Base-by-base conservation (phyloP, 257 asterid species). In the Nicotiana tabacum region DNA sequence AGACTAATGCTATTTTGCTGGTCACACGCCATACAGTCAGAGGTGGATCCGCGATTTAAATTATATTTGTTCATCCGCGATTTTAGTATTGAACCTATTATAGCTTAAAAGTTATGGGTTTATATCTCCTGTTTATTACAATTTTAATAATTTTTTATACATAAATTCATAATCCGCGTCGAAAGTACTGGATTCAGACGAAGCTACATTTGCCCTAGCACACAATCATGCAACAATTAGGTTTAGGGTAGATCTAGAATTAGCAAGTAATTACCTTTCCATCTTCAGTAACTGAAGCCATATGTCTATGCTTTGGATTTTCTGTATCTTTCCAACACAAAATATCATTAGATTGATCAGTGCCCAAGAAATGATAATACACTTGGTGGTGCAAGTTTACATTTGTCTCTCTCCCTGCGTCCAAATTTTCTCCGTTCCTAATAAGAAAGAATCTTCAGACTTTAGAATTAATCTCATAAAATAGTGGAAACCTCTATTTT, bases 361-460 rank as follows among this genome's bases (percentile, higher is more conserved):
- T 91, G n/a, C 98, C 98, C 89, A 96, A 83, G 56, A 92, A 89
- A 89, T 96, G 99, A 87, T 94, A 96, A 86, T 96, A 96, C 17
- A 96, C 35, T 85, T 94, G 95, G 82, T 96, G 98, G 84, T 94
- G 90, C n/a, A 96, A 88, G 84, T 91, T 96, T 58, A 93, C 88
- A 83, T 89, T 65, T 56, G 98, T 93, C 91, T 96, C 99, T 13
- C 95, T 96, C 70, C 98, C 98, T 10, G 92, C 97, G 83, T 96
- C 98, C 89, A 93, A 82, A 82, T 86, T 89, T 64, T 86, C 91
- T 46, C 92, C 97, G 24, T 87, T 91, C 89, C 98, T 96, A 77
- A 55, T 77, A 85, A 83, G 86, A 83, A 88, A 66, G 18, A 65
- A 74, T 72, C 37, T 21, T 27, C n/a, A 5, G 2, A 43, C 53